Evolutionary conservation across 495 filamentous ascomycete genomes (phyloP), one percentile per base, ranked within the genome.

Genomic region (Hypoxylon fragiforme): DNA sequence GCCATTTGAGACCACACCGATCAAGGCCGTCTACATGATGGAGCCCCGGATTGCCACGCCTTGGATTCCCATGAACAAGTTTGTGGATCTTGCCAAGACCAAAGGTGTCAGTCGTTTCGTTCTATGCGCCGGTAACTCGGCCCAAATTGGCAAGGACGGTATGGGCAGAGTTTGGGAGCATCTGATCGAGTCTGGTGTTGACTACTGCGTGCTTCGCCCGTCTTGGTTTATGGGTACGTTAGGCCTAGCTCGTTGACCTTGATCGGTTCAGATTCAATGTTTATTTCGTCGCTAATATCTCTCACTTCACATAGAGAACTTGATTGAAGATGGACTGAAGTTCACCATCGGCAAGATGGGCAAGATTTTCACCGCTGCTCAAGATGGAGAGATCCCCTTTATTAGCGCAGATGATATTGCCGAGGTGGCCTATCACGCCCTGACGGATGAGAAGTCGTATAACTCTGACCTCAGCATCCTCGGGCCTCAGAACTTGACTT

Each of bases 371-470:
- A 73, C 74, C 19, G 74, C 76, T 3, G 67, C 73, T 0, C 61
- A 68, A 13, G 63, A 72, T 19, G 77, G 75, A 13, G 73, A 72
- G 63, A 68, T 80, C 21, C 71, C 73, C 0, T 79, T 76, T 55
- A 63, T 79, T 14, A 71, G 68, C 24, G 73, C 70, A 8, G 70
- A 74, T 20, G 77, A 80, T 41, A 77, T 81, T 24, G 71, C 77
- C 0, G 66, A 69, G 11, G 71, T 76, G 2, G 78, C 75, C 14
- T 71, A 69, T 38, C 60, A 66, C 24, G 67, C 70, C 7, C 56
- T 81, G 41, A 78, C 72, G 11, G 69, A 68, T 24, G 36, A 56
- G 43, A 67, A 65, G 20, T 47, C 73, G 21, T 66, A 71, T 14
- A 77, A 78, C 46, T 70, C 68, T 0, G 77, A 78, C 35, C 68